Evolutionary conservation across 345 rosid genomes (phyloP).

Genomic region (Populus simonii): DNA sequence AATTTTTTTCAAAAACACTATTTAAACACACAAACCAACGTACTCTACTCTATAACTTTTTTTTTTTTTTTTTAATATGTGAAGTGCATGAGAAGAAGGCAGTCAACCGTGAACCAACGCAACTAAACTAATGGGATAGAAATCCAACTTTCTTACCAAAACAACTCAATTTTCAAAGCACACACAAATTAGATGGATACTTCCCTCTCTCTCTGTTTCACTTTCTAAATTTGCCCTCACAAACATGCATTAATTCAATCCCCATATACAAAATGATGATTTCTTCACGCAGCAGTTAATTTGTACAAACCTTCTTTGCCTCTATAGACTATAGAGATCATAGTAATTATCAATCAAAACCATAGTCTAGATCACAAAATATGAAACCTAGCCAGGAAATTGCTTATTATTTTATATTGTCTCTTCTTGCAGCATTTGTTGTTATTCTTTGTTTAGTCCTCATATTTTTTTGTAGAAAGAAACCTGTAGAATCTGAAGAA

Average conservation of each 20-base stretch:
- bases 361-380: not conserved
- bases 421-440: constrained; percentile 44
- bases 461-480: constrained; percentile 47
- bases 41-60: too few species aligned
- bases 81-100: constrained; percentile 12
- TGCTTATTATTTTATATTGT: constrained; percentile 45
- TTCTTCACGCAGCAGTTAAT: not conserved
- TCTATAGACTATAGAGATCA: not conserved
- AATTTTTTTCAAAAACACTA: too few species aligned
- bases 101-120: constrained; percentile 33
- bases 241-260: constrained; percentile 3
- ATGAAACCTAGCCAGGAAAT: constrained; percentile 44
- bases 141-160: constrained; percentile 34
- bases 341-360: not conserved
- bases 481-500: constrained; percentile 52
- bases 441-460: constrained; percentile 46
- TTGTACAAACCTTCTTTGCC: not conserved
- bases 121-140: not conserved
- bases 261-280: not conserved
- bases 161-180: constrained; percentile 25
- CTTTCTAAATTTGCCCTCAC: not conserved
- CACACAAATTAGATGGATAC: not conserved
- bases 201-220: not conserved
- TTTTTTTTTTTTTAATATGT: not conserved
- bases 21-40: too few species aligned